These are phyloP conservation scores for Microsporum canis DNA, from an alignment of 2,329 filamentous ascomycete species.

Conservation along the genomic window DNA sequence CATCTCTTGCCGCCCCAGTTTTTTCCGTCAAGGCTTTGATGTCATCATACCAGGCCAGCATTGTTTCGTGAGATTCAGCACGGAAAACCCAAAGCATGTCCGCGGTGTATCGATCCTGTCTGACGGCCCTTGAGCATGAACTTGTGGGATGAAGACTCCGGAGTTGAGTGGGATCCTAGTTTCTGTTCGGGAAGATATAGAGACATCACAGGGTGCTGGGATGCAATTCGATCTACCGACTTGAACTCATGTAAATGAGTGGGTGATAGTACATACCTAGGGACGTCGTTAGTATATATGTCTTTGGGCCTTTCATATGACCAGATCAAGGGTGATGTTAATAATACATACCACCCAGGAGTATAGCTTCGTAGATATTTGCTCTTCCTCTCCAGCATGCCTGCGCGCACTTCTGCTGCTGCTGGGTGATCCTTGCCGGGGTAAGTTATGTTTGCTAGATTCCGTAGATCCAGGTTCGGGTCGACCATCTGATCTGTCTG, in stretches of 20 bases:
- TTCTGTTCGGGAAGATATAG: slow-evolving; percentile 91
- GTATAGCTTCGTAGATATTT: slow-evolving; percentile 98
- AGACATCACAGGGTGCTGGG: slow-evolving; percentile 88
- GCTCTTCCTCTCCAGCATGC: slow-evolving; percentile 91
- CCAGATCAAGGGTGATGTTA: not conserved
- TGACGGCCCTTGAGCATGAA: slow-evolving; percentile 96
- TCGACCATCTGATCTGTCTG: slow-evolving; percentile 78
- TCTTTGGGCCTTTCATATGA: not conserved
- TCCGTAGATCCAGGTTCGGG: slow-evolving; percentile 65
- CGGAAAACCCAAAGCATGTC: slow-evolving; percentile 59
- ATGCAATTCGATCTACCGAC: slow-evolving; percentile 76
- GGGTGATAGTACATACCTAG: slow-evolving; percentile 79
- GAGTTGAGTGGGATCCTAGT: slow-evolving; percentile 77
- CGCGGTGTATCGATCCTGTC: slow-evolving; percentile 81
- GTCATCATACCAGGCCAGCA: slow-evolving; percentile 94
- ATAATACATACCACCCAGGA: slow-evolving; percentile 64
- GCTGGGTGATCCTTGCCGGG: slow-evolving; percentile 79
- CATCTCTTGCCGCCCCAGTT: slow-evolving; percentile 74
- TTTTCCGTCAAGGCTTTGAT: slow-evolving; percentile 83
- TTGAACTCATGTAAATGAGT: slow-evolving; percentile 99
- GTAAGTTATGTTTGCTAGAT: slow-evolving; percentile 74
- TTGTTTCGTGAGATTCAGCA: slow-evolving; percentile 69
- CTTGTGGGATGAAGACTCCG: slow-evolving; percentile 80
- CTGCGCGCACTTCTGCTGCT: slow-evolving; percentile 73
- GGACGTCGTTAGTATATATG: not conserved